Conservation (phyloP, 1,284 basidiomycete species). For the Irpex sp. region DNA sequence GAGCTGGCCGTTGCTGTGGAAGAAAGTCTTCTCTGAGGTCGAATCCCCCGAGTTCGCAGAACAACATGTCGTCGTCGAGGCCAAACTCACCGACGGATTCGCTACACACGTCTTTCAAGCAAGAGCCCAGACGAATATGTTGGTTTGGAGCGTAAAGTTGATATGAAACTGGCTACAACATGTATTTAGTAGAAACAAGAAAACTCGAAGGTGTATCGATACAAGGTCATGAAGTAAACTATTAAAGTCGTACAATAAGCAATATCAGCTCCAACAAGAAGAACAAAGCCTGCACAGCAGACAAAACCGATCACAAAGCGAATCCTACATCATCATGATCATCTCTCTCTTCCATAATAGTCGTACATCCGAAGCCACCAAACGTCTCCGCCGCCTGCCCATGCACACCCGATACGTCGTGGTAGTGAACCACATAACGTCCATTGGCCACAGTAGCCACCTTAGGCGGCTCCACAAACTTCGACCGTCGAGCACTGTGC, state of each 20-base stretch:
- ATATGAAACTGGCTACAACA: constrained; percentile 10
- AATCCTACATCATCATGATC: not conserved
- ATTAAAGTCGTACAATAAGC: not conserved
- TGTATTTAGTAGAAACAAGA: not conserved
- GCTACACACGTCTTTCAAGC: constrained; percentile 8
- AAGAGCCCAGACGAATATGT: constrained; percentile 13
- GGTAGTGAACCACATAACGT: constrained; percentile 12
- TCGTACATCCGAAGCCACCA: constrained; percentile 9
- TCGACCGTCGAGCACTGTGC: constrained; percentile 7
- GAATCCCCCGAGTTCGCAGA: constrained; percentile 22
- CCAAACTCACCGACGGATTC: constrained; percentile 18
- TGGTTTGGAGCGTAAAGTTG: constrained; percentile 25
- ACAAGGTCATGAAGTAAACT: not conserved
- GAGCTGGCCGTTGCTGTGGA: constrained; percentile 27
- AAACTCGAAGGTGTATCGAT: not conserved
- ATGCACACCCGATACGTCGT: constrained; percentile 7
- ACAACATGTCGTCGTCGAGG: constrained; percentile 18
- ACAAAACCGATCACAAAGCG: not conserved
- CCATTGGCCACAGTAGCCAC: not conserved
- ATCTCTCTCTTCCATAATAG: constrained; percentile 10
- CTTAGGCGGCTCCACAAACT: constrained; percentile 5
- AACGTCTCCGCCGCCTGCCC: constrained; percentile 15
- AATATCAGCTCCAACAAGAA: not conserved
- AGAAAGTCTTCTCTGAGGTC: constrained; percentile 21
- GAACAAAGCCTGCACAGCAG: not conserved